phyloP scores from a whole-genome alignment of 306 rosid species.

The cucumber (Cucumis sativus) region DNA sequence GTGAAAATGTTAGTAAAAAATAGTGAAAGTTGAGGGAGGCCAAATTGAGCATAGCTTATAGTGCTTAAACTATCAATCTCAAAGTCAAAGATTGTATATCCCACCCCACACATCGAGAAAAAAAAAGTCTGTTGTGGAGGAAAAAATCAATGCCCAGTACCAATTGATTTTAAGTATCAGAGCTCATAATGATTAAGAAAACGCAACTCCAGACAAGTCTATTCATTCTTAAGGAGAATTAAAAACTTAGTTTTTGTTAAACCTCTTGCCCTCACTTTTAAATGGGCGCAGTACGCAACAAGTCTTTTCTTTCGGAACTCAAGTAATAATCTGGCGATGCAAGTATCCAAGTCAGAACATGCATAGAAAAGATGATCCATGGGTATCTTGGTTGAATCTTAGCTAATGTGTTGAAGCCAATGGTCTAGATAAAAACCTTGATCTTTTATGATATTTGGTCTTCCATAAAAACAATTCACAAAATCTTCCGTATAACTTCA shows the following conservation, averaged over 20 bases:
- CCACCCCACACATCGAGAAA: too few species aligned
- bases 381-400: background rate
- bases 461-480: background rate
- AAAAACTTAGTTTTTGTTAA: background rate
- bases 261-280: background rate
- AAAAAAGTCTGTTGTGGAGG: background rate
- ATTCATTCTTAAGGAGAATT: background rate
- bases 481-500: background rate
- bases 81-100: too few species aligned
- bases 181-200: too few species aligned
- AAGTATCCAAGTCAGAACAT: background rate
- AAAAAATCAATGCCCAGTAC: background rate
- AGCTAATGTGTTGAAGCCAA: background rate
- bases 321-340: background rate
- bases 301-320: background rate
- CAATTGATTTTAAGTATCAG: too few species aligned
- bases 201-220: background rate
- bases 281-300: background rate
- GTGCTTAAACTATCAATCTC: too few species aligned
- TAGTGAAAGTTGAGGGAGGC: background rate
- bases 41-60: too few species aligned
- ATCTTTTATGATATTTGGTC: background rate
- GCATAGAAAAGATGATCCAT: background rate
- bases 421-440: background rate
- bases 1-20: background rate